phyloP scores from a whole-genome alignment of 2,329 filamentous ascomycete genomes.

The Rhynchosporium secalis region DNA sequence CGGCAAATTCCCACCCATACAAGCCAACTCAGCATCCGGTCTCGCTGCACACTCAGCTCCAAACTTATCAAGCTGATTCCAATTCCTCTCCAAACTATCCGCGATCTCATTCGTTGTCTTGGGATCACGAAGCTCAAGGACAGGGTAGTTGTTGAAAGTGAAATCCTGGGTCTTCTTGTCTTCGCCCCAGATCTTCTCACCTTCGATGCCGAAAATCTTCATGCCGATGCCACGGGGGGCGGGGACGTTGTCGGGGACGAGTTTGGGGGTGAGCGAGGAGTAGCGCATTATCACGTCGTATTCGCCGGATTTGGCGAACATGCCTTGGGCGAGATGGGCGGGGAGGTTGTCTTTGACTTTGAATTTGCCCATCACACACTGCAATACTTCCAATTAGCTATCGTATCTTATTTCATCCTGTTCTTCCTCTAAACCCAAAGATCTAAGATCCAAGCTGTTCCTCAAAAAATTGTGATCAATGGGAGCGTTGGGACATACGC shows the following conservation, averaged over 20 bases:
- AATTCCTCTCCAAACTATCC: constrained; percentile 24
- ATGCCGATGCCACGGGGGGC: constrained; percentile 26
- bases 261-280: constrained; percentile 26
- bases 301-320: constrained; percentile 26
- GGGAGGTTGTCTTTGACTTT: constrained; percentile 26
- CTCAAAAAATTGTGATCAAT: no score
- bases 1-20: constrained; percentile 16
- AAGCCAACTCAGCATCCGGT: constrained; percentile 24
- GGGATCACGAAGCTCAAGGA: constrained; percentile 24
- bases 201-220: constrained; percentile 26
- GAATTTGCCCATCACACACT: constrained; percentile 28
- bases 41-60: constrained; percentile 23
- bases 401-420: neutral
- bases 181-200: constrained; percentile 28
- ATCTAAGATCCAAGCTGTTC: neutral
- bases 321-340: constrained; percentile 26
- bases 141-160: constrained; percentile 28
- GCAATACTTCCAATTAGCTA: neutral
- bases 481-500: constrained; percentile 11
- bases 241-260: constrained; percentile 25
- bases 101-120: constrained; percentile 29
- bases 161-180: constrained; percentile 29
- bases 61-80: constrained; percentile 27
- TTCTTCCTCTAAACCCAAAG: neutral
- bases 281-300: constrained; percentile 26